Conservation (phyloP, 2,329 filamentous ascomycete genomes). For the Fusarium gaditjirri region DNA sequence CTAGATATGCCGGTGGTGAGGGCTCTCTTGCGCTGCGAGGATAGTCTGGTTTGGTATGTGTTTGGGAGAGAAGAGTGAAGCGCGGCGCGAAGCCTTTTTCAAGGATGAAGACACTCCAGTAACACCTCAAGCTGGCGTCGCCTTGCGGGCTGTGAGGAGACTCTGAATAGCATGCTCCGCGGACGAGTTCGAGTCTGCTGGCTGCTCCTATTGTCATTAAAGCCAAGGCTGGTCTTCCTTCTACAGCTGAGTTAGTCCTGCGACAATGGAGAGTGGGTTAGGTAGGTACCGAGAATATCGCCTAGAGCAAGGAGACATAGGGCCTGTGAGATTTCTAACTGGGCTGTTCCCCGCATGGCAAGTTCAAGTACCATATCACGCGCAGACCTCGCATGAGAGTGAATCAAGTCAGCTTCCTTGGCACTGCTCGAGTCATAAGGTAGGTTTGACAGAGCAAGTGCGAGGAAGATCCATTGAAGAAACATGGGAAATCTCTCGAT, state of each 20-base stretch:
- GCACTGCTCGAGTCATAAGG: constrained; percentile 24
- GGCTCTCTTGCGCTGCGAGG: constrained; percentile 29
- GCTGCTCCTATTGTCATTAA: constrained; percentile 39
- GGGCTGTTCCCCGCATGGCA: constrained; percentile 26
- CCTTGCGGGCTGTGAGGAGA: background rate
- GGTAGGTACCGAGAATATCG: constrained; percentile 9
- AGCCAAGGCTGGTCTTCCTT: constrained; percentile 29
- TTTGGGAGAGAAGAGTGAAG: constrained; percentile 10
- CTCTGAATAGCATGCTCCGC: constrained; percentile 1
- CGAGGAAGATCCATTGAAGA: constrained; percentile 31
- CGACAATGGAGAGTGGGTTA: no score
- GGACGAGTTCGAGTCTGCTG: constrained; percentile 30
- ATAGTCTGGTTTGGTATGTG: constrained; percentile 11
- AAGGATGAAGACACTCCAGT: constrained; percentile 39
- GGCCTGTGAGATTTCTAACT: constrained; percentile 24
- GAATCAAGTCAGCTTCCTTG: constrained; percentile 20
- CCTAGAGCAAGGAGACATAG: constrained; percentile 15
- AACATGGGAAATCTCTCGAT: constrained; percentile 20
- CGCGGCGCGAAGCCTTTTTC: constrained; percentile 35
- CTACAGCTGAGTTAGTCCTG: background rate
- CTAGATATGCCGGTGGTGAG: constrained; percentile 5
- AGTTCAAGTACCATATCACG: constrained; percentile 23
- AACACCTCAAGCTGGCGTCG: constrained; percentile 32
- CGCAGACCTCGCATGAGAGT: constrained; percentile 9
- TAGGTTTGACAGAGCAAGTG: constrained; percentile 9